Evolutionary conservation across 176 grass and related monocot species (phyloP).

Genomic region (Musa acuminata): DNA sequence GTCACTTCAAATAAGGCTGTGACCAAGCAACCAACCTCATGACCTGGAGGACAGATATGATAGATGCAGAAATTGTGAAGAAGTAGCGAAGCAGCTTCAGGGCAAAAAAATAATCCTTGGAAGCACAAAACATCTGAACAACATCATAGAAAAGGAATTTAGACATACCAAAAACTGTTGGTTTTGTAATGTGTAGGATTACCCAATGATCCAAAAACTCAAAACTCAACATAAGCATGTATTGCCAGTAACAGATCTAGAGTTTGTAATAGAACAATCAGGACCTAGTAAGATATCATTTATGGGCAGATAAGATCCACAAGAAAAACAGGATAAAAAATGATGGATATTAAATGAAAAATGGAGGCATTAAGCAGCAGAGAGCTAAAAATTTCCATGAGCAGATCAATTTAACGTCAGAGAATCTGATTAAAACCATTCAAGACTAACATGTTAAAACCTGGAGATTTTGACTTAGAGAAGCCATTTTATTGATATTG

Average conservation of each 20-base stretch:
- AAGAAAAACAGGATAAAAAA: not conserved
- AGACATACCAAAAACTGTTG: not conserved
- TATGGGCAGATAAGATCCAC: not conserved
- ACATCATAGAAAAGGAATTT: not conserved
- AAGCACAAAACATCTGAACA: conserved; percentile 18
- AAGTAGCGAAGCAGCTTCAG: conserved; percentile 19
- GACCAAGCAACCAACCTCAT: conserved; percentile 8
- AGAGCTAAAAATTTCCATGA: too few species aligned
- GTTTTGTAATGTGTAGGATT: not conserved
- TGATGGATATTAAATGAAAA: not conserved
- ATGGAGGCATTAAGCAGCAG: not conserved
- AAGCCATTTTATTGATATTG: not conserved
- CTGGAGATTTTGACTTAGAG: not conserved
- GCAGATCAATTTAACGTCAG: not conserved
- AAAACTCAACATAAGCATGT: too few species aligned
- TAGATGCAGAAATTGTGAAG: conserved; percentile 27
- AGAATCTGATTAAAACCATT: not conserved
- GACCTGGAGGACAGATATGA: conserved; percentile 25
- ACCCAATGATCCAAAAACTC: not conserved
- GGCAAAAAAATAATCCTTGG: conserved; percentile 22
- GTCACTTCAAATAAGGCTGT: not conserved
- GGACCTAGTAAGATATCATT: not conserved
- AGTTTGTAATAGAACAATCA: not conserved
- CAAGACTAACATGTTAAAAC: not conserved
- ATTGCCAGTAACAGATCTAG: not conserved